Percentiles rank a stretch among this genome's conserved stretches.
Conservation (phyloP, 352 stramenopile species). For the Phytophthora cryptogea region DNA sequence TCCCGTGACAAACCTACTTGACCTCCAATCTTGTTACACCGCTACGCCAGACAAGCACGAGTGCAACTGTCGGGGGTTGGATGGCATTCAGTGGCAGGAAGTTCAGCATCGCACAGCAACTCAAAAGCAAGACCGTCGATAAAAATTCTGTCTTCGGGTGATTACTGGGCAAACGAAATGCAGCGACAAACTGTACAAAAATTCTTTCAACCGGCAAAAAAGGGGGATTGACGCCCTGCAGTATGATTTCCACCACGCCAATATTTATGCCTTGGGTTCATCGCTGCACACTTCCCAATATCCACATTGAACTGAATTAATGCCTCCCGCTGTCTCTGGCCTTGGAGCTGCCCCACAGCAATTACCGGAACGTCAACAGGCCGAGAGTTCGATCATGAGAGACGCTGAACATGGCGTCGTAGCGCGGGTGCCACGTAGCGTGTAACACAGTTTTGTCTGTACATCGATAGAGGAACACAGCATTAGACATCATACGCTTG, state of each 20-base stretch:
- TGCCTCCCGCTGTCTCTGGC: neutral
- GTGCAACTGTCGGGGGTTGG: neutral
- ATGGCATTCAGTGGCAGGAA: neutral
- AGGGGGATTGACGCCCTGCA: neutral
- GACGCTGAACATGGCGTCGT: conserved; percentile 88
- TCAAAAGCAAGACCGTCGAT: neutral
- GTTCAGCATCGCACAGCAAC: neutral
- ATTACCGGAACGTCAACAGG: conserved; percentile 73
- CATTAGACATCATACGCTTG: conserved; percentile 10
- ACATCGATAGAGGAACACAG: conserved; percentile 12
- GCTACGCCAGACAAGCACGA: neutral
- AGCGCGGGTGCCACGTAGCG: conserved; percentile 81
- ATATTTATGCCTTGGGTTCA: neutral
- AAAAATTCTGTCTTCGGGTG: neutral
- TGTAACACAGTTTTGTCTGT: conserved; percentile 86
- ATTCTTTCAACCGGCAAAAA: neutral
- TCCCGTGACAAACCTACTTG: neutral
- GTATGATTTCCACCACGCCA: neutral
- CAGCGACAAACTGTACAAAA: neutral
- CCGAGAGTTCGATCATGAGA: conserved; percentile 82
- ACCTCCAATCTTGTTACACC: neutral
- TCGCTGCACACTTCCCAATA: neutral
- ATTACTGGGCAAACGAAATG: neutral
- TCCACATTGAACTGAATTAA: neutral
- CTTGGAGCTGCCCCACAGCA: neutral